Evolutionary conservation across 2,329 filamentous ascomycete species (phyloP), one percentile per base, ranked within the genome.

Genomic region (Monascus ruber): DNA sequence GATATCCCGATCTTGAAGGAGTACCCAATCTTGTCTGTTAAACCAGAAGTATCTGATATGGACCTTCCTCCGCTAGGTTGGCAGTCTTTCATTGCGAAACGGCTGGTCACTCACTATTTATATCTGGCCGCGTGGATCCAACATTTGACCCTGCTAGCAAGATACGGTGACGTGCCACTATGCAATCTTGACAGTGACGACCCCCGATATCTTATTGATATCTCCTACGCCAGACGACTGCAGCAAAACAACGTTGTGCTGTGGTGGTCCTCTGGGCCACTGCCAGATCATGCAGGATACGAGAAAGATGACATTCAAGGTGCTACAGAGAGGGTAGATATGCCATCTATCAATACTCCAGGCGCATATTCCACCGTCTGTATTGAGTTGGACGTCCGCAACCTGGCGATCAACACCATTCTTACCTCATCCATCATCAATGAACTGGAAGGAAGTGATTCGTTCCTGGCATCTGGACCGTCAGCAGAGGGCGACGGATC

Each of bases 321-420:
- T 0, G 76, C 84, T 2, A 72, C 96, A 26, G 89, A 98, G 48
- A 83, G 75, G 7, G 84, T 94, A 9, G 80, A 85, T 42, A 94
- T 96, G 86, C 89, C 91, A 1, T 82, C 82, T 9, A 77, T 94
- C 58, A 98, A 98, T 58, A 89, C 86, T 37, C 84, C 89, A 0
- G 89, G 88, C 32, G 93, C 89, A 0, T 98, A 94, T 59, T 83
- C 88, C 1, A 94, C 89, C 0, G 91, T 98, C 2, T 98, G 91
- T 57, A 91, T 98, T 45, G 91, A 99, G 51, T 66, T 99, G 9
- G 86, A 93, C 45, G 78, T 98, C 36, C 84, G 88, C 34, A 98
- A 98, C 54, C 73, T 99, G 9, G 83, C 87, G 4, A 96, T 98
- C 66, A 98, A 98, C 65, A 98, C 93, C 0, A 93, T 99, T 35